A percentile compares a stretch with the other conserved stretches of the same genome.
These are phyloP conservation scores for Nitzschia putrida DNA, from an alignment of 108 stramenopile species.

Conservation along the genomic window DNA sequence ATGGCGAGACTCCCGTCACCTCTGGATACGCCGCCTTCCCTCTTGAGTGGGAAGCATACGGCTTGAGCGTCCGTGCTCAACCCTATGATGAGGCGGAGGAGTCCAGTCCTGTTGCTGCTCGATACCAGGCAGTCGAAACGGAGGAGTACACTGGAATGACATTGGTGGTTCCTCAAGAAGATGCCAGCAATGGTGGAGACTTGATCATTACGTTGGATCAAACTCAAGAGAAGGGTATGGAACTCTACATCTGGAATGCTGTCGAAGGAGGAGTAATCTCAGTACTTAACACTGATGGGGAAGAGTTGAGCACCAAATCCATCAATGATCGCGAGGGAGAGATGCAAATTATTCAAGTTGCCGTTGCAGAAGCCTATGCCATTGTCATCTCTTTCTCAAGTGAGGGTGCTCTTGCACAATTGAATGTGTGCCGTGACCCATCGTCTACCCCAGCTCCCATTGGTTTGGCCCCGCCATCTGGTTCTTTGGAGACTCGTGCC, in stretches of 20 bases:
- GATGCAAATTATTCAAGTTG: neutral
- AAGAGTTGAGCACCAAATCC: neutral
- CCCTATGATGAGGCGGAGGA: neutral
- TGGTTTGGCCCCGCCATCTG: neutral
- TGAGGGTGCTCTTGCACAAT: neutral
- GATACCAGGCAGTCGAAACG: neutral
- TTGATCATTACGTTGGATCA: slow-evolving; percentile 7
- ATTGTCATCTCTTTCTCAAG: neutral
- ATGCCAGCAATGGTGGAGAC: neutral
- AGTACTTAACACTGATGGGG: neutral
- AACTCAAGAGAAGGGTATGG: slow-evolving; percentile 3
- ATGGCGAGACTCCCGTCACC: neutral
- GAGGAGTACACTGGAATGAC: neutral
- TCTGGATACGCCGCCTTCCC: neutral
- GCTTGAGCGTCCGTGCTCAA: neutral
- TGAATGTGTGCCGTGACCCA: slow-evolving; percentile 9
- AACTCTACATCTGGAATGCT: neutral
- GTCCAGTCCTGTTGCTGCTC: neutral
- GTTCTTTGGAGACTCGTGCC: neutral
- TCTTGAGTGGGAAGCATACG: neutral
- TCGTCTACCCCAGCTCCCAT: neutral
- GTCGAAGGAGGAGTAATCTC: neutral
- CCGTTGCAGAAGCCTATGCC: neutral
- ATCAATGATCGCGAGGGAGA: neutral
- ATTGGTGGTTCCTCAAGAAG: neutral